Evolutionary conservation across 23 red algal species (phyloP).

Genomic region (Pyropia yezoensis): DNA sequence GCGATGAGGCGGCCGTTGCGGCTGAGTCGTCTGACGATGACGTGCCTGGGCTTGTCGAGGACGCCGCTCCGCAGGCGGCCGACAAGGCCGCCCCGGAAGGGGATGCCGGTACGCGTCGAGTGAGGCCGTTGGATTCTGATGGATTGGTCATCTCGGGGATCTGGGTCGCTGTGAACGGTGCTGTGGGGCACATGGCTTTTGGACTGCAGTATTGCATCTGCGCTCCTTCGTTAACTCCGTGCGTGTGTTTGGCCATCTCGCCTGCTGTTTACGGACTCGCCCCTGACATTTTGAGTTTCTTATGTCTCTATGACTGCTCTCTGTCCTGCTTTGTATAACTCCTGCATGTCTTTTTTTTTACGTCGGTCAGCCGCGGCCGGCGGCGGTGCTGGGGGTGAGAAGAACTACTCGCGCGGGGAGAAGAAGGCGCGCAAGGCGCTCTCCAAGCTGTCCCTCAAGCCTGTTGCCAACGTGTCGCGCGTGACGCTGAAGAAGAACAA

Average conservation of each 20-base stretch:
- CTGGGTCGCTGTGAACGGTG: neutral
- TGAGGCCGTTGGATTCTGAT: neutral
- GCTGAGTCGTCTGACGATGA: neutral
- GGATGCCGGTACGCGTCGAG: neutral
- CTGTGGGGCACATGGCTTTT: too few relatives aligned
- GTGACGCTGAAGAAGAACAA: slow-evolving; percentile 93
- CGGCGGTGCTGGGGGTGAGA: slow-evolving; percentile 36
- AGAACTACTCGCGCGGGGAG: slow-evolving; percentile 78
- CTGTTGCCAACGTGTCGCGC: slow-evolving; percentile 66
- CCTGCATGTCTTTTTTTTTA: too few relatives aligned
- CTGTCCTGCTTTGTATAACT: too few relatives aligned
- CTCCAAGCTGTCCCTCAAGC: slow-evolving; percentile 88
- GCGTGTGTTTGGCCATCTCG: too few relatives aligned
- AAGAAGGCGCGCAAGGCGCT: slow-evolving; percentile 97
- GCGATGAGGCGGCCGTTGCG: slow-evolving; percentile 4
- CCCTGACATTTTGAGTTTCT: neutral
- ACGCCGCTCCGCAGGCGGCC: neutral
- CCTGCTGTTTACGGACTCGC: too few relatives aligned
- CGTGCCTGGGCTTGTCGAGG: neutral
- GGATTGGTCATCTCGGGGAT: neutral
- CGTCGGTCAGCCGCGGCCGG: neutral
- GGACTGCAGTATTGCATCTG: too few relatives aligned
- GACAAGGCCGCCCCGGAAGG: neutral
- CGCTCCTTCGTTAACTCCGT: too few relatives aligned
- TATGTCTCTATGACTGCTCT: too few relatives aligned